Evolutionary conservation across 768 basidiomycete genomes (phyloP).

Genomic region (Pleurotus eryngii): DNA sequence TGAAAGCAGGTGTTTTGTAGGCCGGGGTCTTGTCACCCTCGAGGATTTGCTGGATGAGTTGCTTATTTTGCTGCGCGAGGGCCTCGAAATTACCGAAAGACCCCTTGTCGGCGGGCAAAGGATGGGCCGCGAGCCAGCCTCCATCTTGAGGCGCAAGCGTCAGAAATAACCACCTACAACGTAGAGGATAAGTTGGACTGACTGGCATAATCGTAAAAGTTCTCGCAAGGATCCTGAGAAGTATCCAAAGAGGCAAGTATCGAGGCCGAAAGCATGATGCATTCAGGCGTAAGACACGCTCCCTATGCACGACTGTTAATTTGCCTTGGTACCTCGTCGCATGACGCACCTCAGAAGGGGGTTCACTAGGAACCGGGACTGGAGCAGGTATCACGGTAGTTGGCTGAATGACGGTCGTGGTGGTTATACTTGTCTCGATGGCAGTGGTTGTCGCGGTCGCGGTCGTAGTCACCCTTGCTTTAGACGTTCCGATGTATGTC

Average conservation of each 20-base stretch:
- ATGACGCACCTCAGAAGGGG: conserved; percentile 21
- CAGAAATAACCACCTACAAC: not conserved
- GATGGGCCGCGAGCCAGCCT: conserved; percentile 82
- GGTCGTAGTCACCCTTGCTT: conserved; percentile 24
- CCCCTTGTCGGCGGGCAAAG: conserved; percentile 84
- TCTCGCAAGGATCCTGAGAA: conserved; percentile 88
- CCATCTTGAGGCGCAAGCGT: conserved; percentile 49
- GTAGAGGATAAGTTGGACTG: not conserved
- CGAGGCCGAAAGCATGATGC: conserved; percentile 78
- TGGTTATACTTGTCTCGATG: conserved; percentile 26
- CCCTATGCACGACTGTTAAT: conserved; percentile 34
- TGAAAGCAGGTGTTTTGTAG: conserved; percentile 14
- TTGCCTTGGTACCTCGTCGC: not conserved
- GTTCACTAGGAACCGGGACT: conserved; percentile 22
- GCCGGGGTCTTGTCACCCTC: conserved; percentile 41
- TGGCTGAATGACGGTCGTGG: conserved; percentile 35
- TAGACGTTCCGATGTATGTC: conserved; percentile 23
- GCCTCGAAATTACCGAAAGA: conserved; percentile 69
- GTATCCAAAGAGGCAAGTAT: conserved; percentile 81
- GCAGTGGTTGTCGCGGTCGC: conserved; percentile 18
- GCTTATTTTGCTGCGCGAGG: conserved; percentile 72
- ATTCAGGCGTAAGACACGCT: conserved; percentile 72
- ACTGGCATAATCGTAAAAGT: conserved; percentile 94
- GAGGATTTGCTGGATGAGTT: conserved; percentile 70
- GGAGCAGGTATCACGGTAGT: conserved; percentile 38